Base-by-base conservation (phyloP, 129 eudicot genomes). In the Saposhnikovia divaricata region DNA sequence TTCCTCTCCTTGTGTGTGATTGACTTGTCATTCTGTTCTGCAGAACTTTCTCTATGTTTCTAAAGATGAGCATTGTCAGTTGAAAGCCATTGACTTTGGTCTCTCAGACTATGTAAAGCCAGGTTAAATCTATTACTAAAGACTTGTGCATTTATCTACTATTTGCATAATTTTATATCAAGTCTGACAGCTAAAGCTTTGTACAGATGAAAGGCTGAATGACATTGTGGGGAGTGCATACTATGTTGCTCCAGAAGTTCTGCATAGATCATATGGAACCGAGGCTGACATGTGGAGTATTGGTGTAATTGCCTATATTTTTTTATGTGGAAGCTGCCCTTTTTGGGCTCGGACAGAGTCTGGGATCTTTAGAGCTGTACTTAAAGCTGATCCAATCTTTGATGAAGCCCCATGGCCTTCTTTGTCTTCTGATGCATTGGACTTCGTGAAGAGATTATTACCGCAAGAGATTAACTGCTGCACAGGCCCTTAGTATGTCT, bases 251-350 rank as follows among this genome's bases (percentile, higher is more conserved):
- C 99, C 99, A 47, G 99, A 96, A 85, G 99, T 96, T 83, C 86
- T 96, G 72, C 99, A 96, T 78, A 85, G 99, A 87, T 90, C 99
- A 9, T 96, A 96, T 74, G 99, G 99, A 77, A 90, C 99, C 0
- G 99, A 96, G 82, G 99, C 98, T 44, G 99, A 96, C 84, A 96
- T 96, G 99, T 96, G 99, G 99, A 96, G 99, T 81, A 92, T 96
- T 77, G 99, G 99, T 77, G 99, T 96, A 79, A 96, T 96, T 88
- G 98, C 98, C 61, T 96, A 96, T 77, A 96, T 96, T n/a, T n/a
- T n/a, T n/a, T n/a, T n/a, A n/a, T n/a, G n/a, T n/a, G n/a, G n/a
- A n/a, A n/a, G n/a, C n/a, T n/a, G n/a, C n/a, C n/a, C n/a, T n/a
- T n/a, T n/a, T n/a, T n/a, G n/a, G n/a, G n/a, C n/a, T n/a, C n/a